Evolutionary conservation across 2,329 filamentous ascomycete species (phyloP).

Genomic region (Magnaporthiopsis rhizophila): DNA sequence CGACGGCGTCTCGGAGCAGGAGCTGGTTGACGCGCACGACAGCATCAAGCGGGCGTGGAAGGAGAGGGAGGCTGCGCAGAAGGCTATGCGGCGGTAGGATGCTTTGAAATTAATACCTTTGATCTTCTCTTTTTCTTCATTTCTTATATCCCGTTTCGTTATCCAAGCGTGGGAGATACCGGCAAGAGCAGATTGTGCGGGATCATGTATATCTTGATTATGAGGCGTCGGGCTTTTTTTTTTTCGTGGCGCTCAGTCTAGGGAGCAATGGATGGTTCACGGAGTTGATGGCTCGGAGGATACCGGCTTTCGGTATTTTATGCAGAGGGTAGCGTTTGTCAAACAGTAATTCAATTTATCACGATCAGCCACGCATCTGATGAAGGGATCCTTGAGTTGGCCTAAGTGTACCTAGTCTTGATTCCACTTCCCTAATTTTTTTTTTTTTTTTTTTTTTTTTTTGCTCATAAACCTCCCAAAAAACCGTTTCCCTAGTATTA

Average conservation of each 20-base stretch:
- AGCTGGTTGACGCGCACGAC: constrained; percentile 62
- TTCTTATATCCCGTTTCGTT: neutral
- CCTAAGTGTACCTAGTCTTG: neutral
- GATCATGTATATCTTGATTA: neutral
- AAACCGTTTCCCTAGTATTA: neutral
- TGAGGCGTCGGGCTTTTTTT: neutral
- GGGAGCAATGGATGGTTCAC: neutral
- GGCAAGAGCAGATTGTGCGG: neutral
- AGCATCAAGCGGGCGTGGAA: constrained; percentile 80
- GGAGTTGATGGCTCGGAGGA: neutral
- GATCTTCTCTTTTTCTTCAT: neutral
- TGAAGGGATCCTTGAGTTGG: neutral
- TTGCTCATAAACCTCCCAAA: neutral
- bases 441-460: neutral
- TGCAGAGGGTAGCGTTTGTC: neutral
- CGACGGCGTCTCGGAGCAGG: constrained; percentile 74
- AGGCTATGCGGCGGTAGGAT: constrained; percentile 9
- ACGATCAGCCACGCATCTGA: neutral
- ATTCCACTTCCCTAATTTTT: neutral
- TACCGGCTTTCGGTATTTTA: neutral
- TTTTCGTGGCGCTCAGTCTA: neutral
- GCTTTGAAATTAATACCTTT: neutral
- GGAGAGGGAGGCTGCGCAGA: constrained; percentile 36
- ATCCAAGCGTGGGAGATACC: neutral
- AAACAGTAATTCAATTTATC: neutral